These are phyloP conservation scores for Chrysoporthe austroafricana DNA, from an alignment of 2,329 filamentous ascomycete species.

Conservation along the genomic window DNA sequence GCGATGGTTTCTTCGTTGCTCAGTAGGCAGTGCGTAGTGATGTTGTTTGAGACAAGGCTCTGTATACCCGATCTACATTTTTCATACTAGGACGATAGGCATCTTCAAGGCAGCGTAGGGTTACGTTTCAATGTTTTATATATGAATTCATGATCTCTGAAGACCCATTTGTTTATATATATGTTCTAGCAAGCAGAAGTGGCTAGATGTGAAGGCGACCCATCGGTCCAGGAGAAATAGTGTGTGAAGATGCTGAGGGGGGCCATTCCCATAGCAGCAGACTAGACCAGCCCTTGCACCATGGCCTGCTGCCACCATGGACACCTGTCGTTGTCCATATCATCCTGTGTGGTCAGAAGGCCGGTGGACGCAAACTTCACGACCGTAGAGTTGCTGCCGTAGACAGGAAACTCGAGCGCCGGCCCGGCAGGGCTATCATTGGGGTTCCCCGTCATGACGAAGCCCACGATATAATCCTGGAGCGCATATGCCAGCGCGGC, in stretches of 20 bases:
- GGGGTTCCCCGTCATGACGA: conserved; percentile 39
- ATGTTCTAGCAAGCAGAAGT: not conserved
- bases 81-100: not conserved
- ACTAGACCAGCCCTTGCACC: conserved; percentile 32
- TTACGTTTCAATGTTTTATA: not conserved
- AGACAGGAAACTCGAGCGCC: conserved; percentile 32
- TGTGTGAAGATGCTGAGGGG: not conserved
- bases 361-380: conserved; percentile 31
- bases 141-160: not conserved
- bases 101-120: not conserved
- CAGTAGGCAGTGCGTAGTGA: not conserved
- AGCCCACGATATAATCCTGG: conserved; percentile 43
- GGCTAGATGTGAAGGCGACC: no score
- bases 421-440: conserved; percentile 27
- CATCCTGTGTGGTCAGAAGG: conserved; percentile 29
- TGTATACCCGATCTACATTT: not conserved
- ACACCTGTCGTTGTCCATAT: conserved; percentile 39
- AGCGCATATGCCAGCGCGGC: conserved; percentile 38
- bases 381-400: conserved; percentile 31
- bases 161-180: not conserved
- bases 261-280: not conserved
- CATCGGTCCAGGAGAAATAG: no score
- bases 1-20: not conserved
- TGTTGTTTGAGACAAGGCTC: not conserved
- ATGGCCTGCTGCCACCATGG: conserved; percentile 39